phyloP scores from a whole-genome alignment of 2,329 filamentous ascomycete species.

The Beauveria australis region DNA sequence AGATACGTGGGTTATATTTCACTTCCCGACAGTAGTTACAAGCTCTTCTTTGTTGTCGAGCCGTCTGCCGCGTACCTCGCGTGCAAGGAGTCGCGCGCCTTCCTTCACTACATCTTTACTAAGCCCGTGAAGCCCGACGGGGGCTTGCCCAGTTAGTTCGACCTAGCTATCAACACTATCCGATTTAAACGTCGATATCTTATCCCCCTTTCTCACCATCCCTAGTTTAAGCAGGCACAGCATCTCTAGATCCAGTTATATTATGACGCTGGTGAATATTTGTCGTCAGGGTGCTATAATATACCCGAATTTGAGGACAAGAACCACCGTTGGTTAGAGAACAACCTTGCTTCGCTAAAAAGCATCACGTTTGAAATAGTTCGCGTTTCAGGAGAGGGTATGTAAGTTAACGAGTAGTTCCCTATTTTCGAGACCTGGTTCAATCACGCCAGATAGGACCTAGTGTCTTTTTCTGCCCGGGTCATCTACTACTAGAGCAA shows the following conservation, averaged over 20 bases:
- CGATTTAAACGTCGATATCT: neutral
- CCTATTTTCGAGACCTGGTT: too few species aligned
- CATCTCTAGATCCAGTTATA: neutral
- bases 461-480: too few species aligned
- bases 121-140: neutral
- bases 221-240: neutral
- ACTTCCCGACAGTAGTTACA: neutral
- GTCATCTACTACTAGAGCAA: too few species aligned
- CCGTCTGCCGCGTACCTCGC: slow-evolving; percentile 2
- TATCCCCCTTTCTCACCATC: neutral
- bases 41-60: neutral
- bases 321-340: neutral
- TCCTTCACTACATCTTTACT: slow-evolving; percentile 3
- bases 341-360: neutral
- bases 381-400: too few species aligned
- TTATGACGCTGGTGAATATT: neutral
- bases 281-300: too few species aligned
- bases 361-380: neutral
- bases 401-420: too few species aligned
- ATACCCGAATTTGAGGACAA: neutral
- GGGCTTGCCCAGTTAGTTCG: slow-evolving; percentile 2
- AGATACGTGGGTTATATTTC: neutral
- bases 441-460: too few species aligned
- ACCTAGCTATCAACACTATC: neutral
- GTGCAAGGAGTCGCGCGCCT: slow-evolving; percentile 4